Evolutionary conservation across 2,329 filamentous ascomycete genomes (phyloP).

Genomic region (Penicillium vulpinum): DNA sequence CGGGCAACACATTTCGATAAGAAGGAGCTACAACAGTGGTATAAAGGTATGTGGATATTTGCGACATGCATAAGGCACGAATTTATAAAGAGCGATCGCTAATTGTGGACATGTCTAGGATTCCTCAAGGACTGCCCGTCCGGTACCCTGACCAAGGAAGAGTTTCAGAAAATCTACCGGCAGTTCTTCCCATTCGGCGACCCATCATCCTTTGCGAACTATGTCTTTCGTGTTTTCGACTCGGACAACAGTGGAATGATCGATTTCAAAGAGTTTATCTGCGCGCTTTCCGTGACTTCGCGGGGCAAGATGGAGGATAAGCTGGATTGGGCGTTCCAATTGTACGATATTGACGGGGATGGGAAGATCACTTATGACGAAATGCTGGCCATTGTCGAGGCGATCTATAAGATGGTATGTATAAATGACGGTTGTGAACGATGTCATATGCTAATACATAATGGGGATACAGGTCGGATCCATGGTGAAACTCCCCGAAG

Average conservation of each 20-base stretch:
- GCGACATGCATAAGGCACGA: too few species aligned
- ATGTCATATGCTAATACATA: conserved; percentile 1
- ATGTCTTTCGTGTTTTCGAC: conserved; percentile 99
- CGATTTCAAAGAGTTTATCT: conserved; percentile 99
- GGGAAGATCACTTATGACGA: conserved; percentile 99
- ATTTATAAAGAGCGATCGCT: conserved; percentile 8
- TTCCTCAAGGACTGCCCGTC: conserved; percentile 98
- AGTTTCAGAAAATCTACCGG: conserved; percentile 99
- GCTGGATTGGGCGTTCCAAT: conserved; percentile 97
- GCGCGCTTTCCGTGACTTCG: conserved; percentile 92
- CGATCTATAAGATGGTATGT: conserved; percentile 98
- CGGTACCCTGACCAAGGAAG: conserved; percentile 94
- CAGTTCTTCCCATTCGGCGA: conserved; percentile 99
- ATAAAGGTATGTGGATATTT: conserved; percentile 71
- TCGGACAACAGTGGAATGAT: conserved; percentile 96
- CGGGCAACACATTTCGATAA: conserved; percentile 98
- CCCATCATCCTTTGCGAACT: conserved; percentile 95
- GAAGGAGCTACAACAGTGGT: conserved; percentile 99
- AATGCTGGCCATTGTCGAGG: conserved; percentile 98
- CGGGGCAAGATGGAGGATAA: conserved; percentile 99
- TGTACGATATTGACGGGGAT: conserved; percentile 98
- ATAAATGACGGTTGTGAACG: background rate
- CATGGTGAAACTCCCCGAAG: conserved; percentile 98
- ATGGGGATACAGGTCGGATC: conserved; percentile 72
- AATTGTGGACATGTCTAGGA: conserved; percentile 55